These are phyloP conservation scores for Fusarium piperis DNA, from an alignment of 2,329 filamentous ascomycete genomes.

Conservation along the genomic window DNA sequence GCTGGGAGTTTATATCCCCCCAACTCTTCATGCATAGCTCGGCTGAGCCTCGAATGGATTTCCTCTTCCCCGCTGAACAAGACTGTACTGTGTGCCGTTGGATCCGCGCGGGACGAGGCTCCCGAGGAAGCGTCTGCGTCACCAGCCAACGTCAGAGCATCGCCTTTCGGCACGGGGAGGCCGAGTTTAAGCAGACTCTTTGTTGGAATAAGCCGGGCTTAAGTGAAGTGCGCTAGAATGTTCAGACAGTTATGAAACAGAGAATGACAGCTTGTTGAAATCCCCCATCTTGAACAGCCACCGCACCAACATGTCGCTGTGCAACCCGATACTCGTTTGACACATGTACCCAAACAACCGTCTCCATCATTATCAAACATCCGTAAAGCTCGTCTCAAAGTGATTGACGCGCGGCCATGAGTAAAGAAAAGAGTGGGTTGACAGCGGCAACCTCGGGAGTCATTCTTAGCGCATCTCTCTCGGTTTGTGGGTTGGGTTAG, in stretches of 20 bases:
- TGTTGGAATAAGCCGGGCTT: conserved; percentile 3
- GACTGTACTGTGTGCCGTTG: conserved; percentile 10
- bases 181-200: conserved; percentile 12
- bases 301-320: not conserved
- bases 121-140: conserved; percentile 15
- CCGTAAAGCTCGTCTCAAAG: not conserved
- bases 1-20: conserved; percentile 5
- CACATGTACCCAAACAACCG: not conserved
- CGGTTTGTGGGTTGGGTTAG: not conserved
- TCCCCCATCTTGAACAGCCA: not conserved
- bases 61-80: not conserved
- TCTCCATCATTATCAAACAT: not conserved
- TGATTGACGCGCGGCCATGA: not conserved
- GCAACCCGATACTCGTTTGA: not conserved
- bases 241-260: not conserved
- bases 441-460: not conserved
- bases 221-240: not conserved
- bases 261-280: not conserved
- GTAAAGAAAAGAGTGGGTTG: not conserved
- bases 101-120: conserved; percentile 20
- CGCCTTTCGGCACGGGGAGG: conserved; percentile 25
- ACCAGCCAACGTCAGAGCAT: conserved; percentile 38
- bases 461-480: not conserved
- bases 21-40: too few relatives aligned
- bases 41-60: not conserved